A percentile compares a stretch with the other conserved stretches of the same genome.
phyloP scores from a whole-genome alignment of 2,329 filamentous ascomycete genomes.

The Phyllosticta paracitricarpa region DNA sequence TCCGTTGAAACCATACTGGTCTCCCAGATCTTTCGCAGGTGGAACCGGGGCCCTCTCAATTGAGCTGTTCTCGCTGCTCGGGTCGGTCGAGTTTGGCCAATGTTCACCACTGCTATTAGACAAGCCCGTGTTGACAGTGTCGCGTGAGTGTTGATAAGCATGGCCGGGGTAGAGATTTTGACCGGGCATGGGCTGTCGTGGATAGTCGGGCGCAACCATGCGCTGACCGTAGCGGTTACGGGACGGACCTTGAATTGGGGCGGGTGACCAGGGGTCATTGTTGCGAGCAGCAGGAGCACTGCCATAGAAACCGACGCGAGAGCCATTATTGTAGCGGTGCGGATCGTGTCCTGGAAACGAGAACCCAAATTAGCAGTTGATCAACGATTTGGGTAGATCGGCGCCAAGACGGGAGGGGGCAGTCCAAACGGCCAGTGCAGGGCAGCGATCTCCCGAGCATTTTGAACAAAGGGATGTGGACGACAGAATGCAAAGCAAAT shows the following conservation, averaged over 20 bases:
- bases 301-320: conserved; percentile 27
- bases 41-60: conserved; percentile 52
- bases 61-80: conserved; percentile 88
- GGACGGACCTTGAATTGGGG: conserved; percentile 23
- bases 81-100: conserved; percentile 74
- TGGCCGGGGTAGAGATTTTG: conserved; percentile 38
- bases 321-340: conserved; percentile 11
- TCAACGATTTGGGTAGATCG: background rate
- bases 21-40: conserved; percentile 18
- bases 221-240: conserved; percentile 31
- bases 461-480: background rate
- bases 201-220: background rate
- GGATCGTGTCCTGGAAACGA: conserved; percentile 5
- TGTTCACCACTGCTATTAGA: conserved; percentile 65
- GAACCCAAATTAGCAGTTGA: conserved; percentile 1
- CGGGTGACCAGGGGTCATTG: conserved; percentile 19
- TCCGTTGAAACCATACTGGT: conserved; percentile 51
- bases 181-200: conserved; percentile 27
- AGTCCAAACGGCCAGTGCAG: background rate
- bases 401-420: conserved; percentile 9
- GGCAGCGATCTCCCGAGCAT: conserved; percentile 4
- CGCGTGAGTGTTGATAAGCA: conserved; percentile 68
- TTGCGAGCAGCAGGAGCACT: conserved; percentile 17
- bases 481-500: background rate
- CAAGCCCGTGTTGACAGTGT: conserved; percentile 72